These are phyloP conservation scores for Sarcomyxa edulis DNA, from an alignment of 768 basidiomycete species.

Conservation along the genomic window DNA sequence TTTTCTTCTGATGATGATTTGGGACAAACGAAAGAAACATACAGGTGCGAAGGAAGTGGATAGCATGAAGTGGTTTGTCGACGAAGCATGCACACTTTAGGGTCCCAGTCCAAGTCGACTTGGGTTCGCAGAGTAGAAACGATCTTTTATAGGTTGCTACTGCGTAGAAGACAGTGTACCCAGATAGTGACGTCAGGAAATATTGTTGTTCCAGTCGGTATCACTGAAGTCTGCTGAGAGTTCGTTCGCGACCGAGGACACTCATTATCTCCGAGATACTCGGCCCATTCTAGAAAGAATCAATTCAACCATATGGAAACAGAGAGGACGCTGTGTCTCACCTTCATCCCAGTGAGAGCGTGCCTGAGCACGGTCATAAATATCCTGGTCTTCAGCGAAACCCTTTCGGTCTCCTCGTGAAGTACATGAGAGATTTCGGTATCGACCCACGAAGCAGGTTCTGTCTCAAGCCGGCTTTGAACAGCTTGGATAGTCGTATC, in stretches of 20 bases:
- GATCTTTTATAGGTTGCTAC: too few species aligned
- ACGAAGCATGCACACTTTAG: too few species aligned
- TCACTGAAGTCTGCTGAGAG: constrained; percentile 27
- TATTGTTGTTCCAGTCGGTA: background rate
- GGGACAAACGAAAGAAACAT: too few species aligned
- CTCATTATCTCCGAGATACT: constrained; percentile 38
- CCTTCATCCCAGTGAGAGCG: constrained; percentile 82
- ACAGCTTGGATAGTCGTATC: constrained; percentile 29
- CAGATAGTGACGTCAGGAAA: too few species aligned
- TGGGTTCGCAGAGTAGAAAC: too few species aligned
- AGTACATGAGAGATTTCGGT: constrained; percentile 31
- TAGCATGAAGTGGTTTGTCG: too few species aligned
- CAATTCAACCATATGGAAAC: constrained; percentile 1
- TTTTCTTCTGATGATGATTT: too few species aligned
- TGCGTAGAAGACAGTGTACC: too few species aligned
- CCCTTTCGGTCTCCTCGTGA: constrained; percentile 35
- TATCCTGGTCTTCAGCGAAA: constrained; percentile 36
- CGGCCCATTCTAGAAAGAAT: constrained; percentile 38
- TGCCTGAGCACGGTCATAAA: constrained; percentile 75
- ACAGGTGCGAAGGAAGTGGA: too few species aligned
- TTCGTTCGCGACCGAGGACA: constrained; percentile 37
- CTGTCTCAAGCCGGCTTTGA: constrained; percentile 20
- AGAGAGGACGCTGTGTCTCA: constrained; percentile 29
- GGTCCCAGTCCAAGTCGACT: too few species aligned
- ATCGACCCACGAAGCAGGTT: constrained; percentile 32